phyloP scores from a whole-genome alignment of 306 rosid species.

The Macrotyloma uniflorum region DNA sequence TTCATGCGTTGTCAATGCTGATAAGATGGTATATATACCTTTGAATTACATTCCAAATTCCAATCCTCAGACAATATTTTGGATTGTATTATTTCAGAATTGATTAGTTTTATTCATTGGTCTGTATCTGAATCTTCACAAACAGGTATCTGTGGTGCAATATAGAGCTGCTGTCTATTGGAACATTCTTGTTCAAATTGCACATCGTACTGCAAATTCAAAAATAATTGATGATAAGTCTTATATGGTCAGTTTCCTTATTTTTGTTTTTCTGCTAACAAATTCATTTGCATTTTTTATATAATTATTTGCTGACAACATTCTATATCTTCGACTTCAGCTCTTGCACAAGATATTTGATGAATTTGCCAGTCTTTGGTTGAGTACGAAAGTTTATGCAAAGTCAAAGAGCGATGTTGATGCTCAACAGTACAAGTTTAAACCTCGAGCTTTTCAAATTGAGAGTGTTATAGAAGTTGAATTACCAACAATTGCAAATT shows the following conservation, averaged over 20 bases:
- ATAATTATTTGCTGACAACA: slow-evolving; percentile 30
- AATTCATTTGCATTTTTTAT: slow-evolving; percentile 20
- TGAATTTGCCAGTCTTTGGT: slow-evolving; percentile 71
- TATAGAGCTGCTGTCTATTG: slow-evolving; percentile 54
- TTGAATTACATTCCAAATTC: not conserved
- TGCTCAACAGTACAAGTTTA: slow-evolving; percentile 74
- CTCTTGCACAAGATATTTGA: slow-evolving; percentile 67
- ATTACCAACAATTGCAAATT: slow-evolving; percentile 49
- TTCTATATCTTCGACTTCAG: slow-evolving; percentile 48
- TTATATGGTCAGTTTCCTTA: slow-evolving; percentile 57
- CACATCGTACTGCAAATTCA: slow-evolving; percentile 58
- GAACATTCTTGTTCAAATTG: slow-evolving; percentile 69
- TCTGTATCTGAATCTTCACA: slow-evolving; percentile 33
- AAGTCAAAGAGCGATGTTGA: slow-evolving; percentile 61
- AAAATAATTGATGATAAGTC: slow-evolving; percentile 66
- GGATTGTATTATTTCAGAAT: not conserved
- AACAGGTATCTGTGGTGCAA: slow-evolving; percentile 62
- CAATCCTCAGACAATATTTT: not conserved
- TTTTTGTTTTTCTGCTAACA: slow-evolving; percentile 8
- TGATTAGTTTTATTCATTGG: slow-evolving; percentile 19
- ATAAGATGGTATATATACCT: slow-evolving; percentile 42
- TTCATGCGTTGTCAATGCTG: slow-evolving; percentile 50
- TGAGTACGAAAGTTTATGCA: slow-evolving; percentile 53
- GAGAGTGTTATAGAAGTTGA: slow-evolving; percentile 75
- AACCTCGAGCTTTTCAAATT: slow-evolving; percentile 69